phyloP scores from a whole-genome alignment of 2,329 filamentous ascomycete species.

The Aspergillus pseudotamarii region DNA sequence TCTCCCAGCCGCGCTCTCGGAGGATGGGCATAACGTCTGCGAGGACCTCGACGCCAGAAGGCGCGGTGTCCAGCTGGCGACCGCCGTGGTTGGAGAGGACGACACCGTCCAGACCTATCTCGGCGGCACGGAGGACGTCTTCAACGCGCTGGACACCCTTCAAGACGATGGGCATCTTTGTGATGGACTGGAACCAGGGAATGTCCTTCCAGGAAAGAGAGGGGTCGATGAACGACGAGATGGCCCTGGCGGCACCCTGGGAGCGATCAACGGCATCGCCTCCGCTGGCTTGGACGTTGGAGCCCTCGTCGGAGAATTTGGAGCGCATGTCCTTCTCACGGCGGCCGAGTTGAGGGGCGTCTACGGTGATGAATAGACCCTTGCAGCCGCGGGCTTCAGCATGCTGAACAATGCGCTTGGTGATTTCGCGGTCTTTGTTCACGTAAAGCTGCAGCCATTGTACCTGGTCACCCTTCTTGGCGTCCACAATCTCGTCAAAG shows the following conservation, averaged over 20 bases:
- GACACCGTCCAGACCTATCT: constrained; percentile 80
- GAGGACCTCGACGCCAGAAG: constrained; percentile 85
- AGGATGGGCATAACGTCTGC: constrained; percentile 91
- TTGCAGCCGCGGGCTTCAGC: constrained; percentile 91
- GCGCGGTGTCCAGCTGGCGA: constrained; percentile 87
- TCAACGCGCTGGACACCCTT: constrained; percentile 97
- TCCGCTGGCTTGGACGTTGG: constrained; percentile 71
- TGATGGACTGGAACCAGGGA: constrained; percentile 88
- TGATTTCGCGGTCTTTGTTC: constrained; percentile 92
- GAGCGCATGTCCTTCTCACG: constrained; percentile 97
- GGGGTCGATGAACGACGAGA: constrained; percentile 96
- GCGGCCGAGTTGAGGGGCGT: constrained; percentile 91
- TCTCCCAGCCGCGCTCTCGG: constrained; percentile 70
- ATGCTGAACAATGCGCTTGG: constrained; percentile 84
- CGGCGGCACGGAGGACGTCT: constrained; percentile 85
- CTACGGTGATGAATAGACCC: constrained; percentile 96
- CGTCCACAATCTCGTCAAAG: constrained; percentile 96
- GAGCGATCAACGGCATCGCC: constrained; percentile 76
- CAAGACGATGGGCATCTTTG: constrained; percentile 90
- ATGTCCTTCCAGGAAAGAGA: constrained; percentile 92
- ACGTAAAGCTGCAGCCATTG: constrained; percentile 98
- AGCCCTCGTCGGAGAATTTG: constrained; percentile 84
- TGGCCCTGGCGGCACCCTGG: constrained; percentile 91
- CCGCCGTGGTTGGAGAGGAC: constrained; percentile 97
- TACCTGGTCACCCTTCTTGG: constrained; percentile 73